Conservation (phyloP, 78 protist genomes). For the Blattamonas nauphoetae region DNA sequence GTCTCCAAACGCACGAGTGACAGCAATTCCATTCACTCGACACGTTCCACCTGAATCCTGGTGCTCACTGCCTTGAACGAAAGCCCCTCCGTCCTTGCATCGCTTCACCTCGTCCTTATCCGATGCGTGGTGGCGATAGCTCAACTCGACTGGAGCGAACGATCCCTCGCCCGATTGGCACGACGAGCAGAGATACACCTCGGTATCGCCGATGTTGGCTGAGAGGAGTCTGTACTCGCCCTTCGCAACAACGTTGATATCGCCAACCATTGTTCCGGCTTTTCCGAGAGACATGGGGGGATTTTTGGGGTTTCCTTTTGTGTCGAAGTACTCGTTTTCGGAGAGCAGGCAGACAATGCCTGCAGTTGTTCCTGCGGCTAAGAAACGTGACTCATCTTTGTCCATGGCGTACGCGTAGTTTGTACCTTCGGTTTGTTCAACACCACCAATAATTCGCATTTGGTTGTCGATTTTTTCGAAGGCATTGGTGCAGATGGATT, state of each 20-base stretch:
- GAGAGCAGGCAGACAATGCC: neutral
- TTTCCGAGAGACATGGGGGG: neutral
- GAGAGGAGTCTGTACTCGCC: neutral
- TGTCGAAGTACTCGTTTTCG: neutral
- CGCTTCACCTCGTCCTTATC: neutral
- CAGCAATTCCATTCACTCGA: neutral
- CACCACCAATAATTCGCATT: neutral
- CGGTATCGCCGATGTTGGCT: neutral
- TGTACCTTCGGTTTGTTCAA: neutral
- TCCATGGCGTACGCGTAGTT: neutral
- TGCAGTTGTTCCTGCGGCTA: neutral
- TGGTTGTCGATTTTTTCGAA: neutral
- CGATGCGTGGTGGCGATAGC: neutral
- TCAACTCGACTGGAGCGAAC: neutral
- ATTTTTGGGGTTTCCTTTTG: neutral
- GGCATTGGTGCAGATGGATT: neutral
- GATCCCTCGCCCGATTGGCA: neutral
- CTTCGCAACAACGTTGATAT: too few relatives aligned
- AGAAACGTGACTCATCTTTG: too few relatives aligned
- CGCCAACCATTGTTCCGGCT: neutral
- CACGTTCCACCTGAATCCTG: neutral
- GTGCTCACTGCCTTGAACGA: neutral
- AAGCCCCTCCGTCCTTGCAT: neutral
- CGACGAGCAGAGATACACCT: neutral
- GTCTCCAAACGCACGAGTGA: neutral